Base-by-base conservation (phyloP, 2,329 filamentous ascomycete species). In the Cytospora piceae region DNA sequence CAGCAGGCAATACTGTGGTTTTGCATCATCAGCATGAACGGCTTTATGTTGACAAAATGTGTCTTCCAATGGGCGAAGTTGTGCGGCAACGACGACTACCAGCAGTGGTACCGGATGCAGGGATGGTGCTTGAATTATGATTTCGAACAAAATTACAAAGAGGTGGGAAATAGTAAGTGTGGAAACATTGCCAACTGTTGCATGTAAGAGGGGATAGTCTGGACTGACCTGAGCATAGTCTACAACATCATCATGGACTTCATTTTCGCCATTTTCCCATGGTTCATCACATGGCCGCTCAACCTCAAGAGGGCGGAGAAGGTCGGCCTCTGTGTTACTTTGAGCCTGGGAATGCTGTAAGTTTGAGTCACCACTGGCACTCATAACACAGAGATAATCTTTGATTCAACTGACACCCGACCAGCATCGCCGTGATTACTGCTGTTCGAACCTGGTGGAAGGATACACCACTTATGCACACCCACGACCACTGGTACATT, bases 191-290 rank as follows among this genome's bases (percentile, higher is more conserved):
- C 5, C 5, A 12, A 27, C 15, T 9, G 22, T 17, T 7, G 2
- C 4, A 22, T 17, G 29, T 3, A 3, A 15, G 9, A 12, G 17
- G 49, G 29, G 11, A 3, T 7, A 29, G 17, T n/a, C 12, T 8
- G 37, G 7, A 54, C 31, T 27, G 7, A 34, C 42, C 29, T 32
- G 14, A 22, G 29, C 22, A 9, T 66, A 83, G 81, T 82, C 6
- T 83, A 83, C 71, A 84, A 84, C 70, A 81, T 84, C 63, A 74
- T 84, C 32, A 84, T 83, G 80, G 83, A 85, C 66, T 83, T 85
- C 51, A 69, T 82, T 0, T 80, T 85, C 69, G 81, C 83, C 0
- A 63, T 74, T 11, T 81, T 84, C 60, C 82, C 82, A 3, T 84
- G 82, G 81, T 69, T 82, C 27, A 78, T 85, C 24, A 82, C 80